Base-by-base conservation (phyloP, 768 basidiomycete genomes). In the Dentipellis sp. region DNA sequence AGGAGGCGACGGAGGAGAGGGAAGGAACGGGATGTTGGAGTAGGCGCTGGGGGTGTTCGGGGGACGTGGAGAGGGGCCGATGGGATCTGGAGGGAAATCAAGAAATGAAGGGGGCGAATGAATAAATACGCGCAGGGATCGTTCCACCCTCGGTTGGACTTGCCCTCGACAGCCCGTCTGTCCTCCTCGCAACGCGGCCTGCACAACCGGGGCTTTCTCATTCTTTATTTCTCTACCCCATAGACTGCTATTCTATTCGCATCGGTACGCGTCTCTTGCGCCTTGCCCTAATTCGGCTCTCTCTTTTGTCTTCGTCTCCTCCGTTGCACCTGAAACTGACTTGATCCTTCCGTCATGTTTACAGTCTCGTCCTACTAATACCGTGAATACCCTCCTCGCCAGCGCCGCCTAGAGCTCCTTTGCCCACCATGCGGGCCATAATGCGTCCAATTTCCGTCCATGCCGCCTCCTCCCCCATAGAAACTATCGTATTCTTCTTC, bases 401-500 rank as follows among this genome's bases (percentile, higher is more conserved):
- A 49, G 42, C 56, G 39, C 46, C 50, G 40, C 48, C 11, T 50
- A 49, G 14, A 16, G 39, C 34, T 29, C n/a, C 10, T 39, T 36
- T 39, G 56, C 50, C 53, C 58, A 64, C 55, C 55, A 79, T 88
- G 80, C 77, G 84, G 56, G 78, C 82, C 10, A 62, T 87, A 29
- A 73, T 87, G 39, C 74, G 84, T 45, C 84, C 86, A 1, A 74
- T 91, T 61, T 86, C 86, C 4, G 78, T 78, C 12, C 84, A 86
- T 59, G 83, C 87, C 1, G 86, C 85, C 14, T 82, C 82, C 68
- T 83, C 76, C 4, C 89, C 89, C 50, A 89, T 91, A 60, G 94
- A 97, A 66, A 88, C 88, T 8, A 92, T 97, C 60, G 93, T 97
- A 56, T 82, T 84, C 68, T 88, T 91, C 75, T 91, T 85, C 69